Conservation (phyloP, 345 rosid species). For the Mercurialis annua region DNA sequence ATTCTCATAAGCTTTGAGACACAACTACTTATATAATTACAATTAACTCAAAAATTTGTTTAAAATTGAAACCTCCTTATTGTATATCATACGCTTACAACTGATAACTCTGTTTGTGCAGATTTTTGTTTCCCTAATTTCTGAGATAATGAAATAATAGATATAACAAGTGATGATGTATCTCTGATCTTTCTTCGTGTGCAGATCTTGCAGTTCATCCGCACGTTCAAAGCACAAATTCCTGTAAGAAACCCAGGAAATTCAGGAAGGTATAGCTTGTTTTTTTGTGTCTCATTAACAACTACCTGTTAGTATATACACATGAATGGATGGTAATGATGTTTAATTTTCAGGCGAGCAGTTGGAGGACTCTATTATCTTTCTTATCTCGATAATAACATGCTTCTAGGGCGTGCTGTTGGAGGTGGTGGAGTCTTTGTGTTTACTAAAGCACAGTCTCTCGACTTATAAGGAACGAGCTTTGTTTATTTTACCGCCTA, state of each 20-base stretch:
- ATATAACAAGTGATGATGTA: background rate
- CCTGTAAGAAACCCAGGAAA: conserved; percentile 52
- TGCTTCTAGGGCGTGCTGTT: conserved; percentile 86
- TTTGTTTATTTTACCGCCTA: background rate
- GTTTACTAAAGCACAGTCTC: conserved; percentile 77
- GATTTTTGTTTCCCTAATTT: background rate
- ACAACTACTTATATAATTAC: background rate
- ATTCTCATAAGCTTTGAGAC: background rate
- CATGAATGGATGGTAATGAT: conserved; percentile 14
- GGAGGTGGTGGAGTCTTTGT: conserved; percentile 96
- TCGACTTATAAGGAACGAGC: conserved; percentile 39
- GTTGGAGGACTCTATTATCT: conserved; percentile 90
- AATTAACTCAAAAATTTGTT: background rate
- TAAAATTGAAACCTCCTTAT: background rate
- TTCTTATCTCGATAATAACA: conserved; percentile 66
- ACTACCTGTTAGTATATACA: background rate
- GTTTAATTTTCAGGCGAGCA: conserved; percentile 42
- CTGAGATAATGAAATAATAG: background rate
- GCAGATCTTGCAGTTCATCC: conserved; percentile 85
- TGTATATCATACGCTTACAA: background rate
- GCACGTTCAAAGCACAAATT: conserved; percentile 66
- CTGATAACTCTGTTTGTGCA: background rate
- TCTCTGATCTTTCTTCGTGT: conserved; percentile 4
- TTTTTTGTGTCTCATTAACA: background rate
- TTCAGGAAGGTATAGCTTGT: conserved; percentile 49